Base-by-base conservation (phyloP, 2,329 filamentous ascomycete species). In the Blastomyces emzantsi region DNA sequence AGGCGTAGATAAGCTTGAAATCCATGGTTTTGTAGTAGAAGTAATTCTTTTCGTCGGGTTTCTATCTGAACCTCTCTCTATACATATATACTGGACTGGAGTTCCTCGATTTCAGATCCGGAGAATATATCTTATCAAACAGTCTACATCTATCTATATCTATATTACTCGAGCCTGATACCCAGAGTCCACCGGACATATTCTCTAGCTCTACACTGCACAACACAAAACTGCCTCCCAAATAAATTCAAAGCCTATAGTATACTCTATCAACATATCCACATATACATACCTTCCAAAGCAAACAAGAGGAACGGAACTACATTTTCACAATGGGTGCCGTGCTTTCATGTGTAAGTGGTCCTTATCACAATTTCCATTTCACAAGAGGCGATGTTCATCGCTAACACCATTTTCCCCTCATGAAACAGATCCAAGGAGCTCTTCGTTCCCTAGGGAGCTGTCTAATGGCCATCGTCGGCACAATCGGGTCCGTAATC, bases 331-430 rank as follows among this genome's bases (percentile, higher is more conserved):
- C 76, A 69, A 93, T 94, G 90, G 90, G 90, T 79, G 89, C 88
- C 77, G 87, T 94, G 72, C 81, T 91, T 69, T 92, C 89, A 75
- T 92, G 90, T 74, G 90, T 93, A 90, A 72, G 89, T 83, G n/a
- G 30, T n/a, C 2, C 19, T 25, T 33, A n/a, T 28, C 28, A 3
- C 8, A n/a, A n/a, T 30, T 61, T 28, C 45, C 41, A 28, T 25
- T 17, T 5, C 45, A 30, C 52, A 39, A 55, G n/a, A 47, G 55
- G 55, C 43, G 36, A 45, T 41, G 54, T 51, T 55, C 55, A n/a
- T 45, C 25, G 45, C 28, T 60, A 28, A 62, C 45, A 45, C 33
- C 62, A 64, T 45, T 28, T 36, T 28, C 13, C 15, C 47, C 8
- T 36, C 33, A 36, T 51, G 64, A 33, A 49, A 47, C 55, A 88